Evolutionary conservation across 441 rosid genomes (phyloP), one percentile per base, ranked within the genome.

Genomic region (Pelargonium australe): DNA sequence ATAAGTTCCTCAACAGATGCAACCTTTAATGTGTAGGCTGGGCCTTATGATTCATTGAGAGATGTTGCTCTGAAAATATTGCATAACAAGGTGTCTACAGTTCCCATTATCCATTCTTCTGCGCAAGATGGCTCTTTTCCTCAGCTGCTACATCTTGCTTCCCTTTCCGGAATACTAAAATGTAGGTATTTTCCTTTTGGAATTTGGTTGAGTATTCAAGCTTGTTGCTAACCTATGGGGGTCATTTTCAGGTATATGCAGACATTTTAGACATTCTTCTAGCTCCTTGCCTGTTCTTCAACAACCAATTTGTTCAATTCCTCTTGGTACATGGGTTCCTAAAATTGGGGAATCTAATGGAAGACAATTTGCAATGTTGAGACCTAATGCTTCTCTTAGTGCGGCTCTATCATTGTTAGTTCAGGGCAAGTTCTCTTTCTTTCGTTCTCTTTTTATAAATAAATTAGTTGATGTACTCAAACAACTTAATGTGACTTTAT

Each of bases 61-160:
- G 89, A 87, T 62, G 75, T 85, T 73, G 80, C 84, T 23, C 68
- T 78, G 62, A 85, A 83, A 80, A 68, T 87, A 72, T 77, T 87
- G 81, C 89, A 82, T 62, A 78, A 82, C 73, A 69, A 77, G 7
- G 75, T 87, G 64, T 81, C 91, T 8, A 76, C 82, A 4, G 76
- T 85, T 72, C 91, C 91, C 13, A 76, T 87, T 57, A 76, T 87
- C 65, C 80, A 85, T 73, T 80, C 87, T 41, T 65, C 81, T 47
- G 77, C 84, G 28, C 77, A 68, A 45, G 91, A 87, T 70, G 85
- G 83, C 74, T 81, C 91, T 67, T 78, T 80, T 76, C 87, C 89
- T 1, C 89, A 85, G 82, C 80, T 87, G 63, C 74, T 87, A 23
- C 87, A 87, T 71, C 84, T 87, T 75, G 86, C 89, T 72, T 83